Base-by-base conservation (phyloP, 2,329 filamentous ascomycete genomes). In the Xylaria sp. region DNA sequence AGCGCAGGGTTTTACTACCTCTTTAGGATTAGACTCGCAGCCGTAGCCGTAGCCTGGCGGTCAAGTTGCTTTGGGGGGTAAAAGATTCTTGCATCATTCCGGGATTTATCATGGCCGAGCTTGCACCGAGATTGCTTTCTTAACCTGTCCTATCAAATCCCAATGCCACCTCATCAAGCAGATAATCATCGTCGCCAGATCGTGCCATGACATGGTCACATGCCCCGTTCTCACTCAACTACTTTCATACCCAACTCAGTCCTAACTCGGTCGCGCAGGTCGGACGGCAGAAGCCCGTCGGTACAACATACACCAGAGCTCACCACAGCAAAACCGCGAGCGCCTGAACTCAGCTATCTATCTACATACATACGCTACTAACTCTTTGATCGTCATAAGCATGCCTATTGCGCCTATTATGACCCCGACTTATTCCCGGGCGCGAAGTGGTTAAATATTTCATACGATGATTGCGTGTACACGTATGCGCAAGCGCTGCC, bases 71-170 rank as follows among this genome's bases (percentile, higher is more conserved):
- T 39, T 67, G 56, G 50, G 32, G 69, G 64, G 69, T 71, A 64
- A 51, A 69, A 62, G 57, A 75, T 73, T 74, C 71, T 75, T 76
- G 72, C 73, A 75, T 76, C 74, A 74, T 75, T 61, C 71, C 73
- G 71, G 70, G 68, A 73, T 69, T 73, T 71, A 73, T 73, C 73
- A 71, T 74, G 76, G 71, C 76, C 76, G 76, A 77, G 72, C 74
- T 77, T 77, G 72, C 71, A 75, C 76, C 76, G 76, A 77, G 70
- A 69, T 68, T 73, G 57, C 65, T 32, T 51, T 58, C 69, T 63
- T 64, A 65, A 56, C 65, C 65, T 60, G 63, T 59, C 69, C 68
- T 72, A 72, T 72, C 70, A 72, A 67, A 63, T 60, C 55, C 54
- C 64, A 56, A 67, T 60, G 69, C 69, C 69, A 71, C 61, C 65